Evolutionary conservation across 768 basidiomycete species (phyloP).

Genomic region (Rhodotorula graminis): DNA sequence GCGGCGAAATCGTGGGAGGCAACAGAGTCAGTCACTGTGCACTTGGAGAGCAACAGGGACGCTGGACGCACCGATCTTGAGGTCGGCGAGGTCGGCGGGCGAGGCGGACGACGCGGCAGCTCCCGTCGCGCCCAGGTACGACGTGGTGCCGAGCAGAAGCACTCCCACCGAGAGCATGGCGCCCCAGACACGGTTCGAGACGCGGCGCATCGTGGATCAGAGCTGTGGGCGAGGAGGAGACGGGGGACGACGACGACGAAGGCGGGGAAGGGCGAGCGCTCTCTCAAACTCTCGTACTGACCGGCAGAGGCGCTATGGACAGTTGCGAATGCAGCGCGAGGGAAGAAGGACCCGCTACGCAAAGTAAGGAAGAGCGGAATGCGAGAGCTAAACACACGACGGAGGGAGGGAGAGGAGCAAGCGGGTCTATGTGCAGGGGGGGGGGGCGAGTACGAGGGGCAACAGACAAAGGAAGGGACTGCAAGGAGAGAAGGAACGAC

Average conservation of each 20-base stretch:
- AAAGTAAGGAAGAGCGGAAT: background rate
- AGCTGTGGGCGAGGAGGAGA: background rate
- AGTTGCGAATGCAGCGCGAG: background rate
- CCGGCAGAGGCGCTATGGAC: background rate
- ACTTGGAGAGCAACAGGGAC: background rate
- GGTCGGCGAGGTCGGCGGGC: background rate
- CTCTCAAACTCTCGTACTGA: no score
- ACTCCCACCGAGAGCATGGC: constrained; percentile 26
- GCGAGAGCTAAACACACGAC: background rate
- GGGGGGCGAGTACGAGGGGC: background rate
- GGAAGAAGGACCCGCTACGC: background rate
- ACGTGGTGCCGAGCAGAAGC: constrained; percentile 6
- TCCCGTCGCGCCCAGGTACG: background rate
- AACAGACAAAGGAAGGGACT: background rate
- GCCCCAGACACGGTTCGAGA: constrained; percentile 28
- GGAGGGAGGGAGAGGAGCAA: background rate
- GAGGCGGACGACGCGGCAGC: background rate
- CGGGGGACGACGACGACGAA: background rate
- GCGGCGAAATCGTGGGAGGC: background rate
- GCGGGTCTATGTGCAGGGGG: background rate
- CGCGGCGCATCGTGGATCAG: background rate
- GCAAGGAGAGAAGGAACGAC: background rate
- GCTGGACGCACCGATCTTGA: constrained; percentile 4
- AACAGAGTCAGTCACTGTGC: background rate
- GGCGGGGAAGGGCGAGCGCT: no score